These are phyloP conservation scores for Verruconis gallopava DNA, from an alignment of 2,329 filamentous ascomycete species.

Conservation along the genomic window DNA sequence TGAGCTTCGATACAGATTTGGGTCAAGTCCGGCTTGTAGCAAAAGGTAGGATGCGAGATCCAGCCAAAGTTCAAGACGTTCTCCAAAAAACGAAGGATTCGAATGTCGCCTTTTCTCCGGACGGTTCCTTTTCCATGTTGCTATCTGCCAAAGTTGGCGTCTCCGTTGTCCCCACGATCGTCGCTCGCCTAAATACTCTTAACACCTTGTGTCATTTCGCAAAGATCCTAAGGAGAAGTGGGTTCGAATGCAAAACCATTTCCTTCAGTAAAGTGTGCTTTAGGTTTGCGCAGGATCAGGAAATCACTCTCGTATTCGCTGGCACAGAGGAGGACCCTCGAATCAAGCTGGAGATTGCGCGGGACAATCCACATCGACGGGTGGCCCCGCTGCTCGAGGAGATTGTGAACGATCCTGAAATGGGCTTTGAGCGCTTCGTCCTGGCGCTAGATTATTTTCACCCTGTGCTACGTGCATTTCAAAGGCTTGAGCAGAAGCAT, in stretches of 20 bases:
- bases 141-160: conserved; percentile 46
- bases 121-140: conserved; percentile 50
- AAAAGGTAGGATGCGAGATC: conserved; percentile 24
- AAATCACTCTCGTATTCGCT: conserved; percentile 45
- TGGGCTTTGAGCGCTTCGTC: conserved; percentile 39
- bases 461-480: conserved; percentile 49
- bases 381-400: conserved; percentile 46
- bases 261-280: conserved; percentile 54
- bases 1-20: conserved; percentile 5
- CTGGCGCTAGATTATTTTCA: conserved; percentile 48
- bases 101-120: conserved; percentile 49
- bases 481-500: conserved; percentile 38
- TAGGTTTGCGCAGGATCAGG: conserved; percentile 47
- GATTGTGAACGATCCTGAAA: conserved; percentile 41
- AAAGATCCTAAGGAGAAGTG: conserved; percentile 47
- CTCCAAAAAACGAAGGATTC: conserved; percentile 36
- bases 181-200: conserved; percentile 50
- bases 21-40: conserved; percentile 13
- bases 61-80: conserved; percentile 26
- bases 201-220: conserved; percentile 59
- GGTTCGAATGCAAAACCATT: conserved; percentile 45
- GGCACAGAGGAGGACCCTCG: conserved; percentile 12
- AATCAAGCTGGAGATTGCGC: conserved; percentile 47
- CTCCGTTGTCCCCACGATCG: conserved; percentile 46
- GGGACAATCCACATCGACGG: conserved; percentile 54